phyloP scores from a whole-genome alignment of 2,329 filamentous ascomycete genomes.

The Gnomoniopsis smithogilvyi region DNA sequence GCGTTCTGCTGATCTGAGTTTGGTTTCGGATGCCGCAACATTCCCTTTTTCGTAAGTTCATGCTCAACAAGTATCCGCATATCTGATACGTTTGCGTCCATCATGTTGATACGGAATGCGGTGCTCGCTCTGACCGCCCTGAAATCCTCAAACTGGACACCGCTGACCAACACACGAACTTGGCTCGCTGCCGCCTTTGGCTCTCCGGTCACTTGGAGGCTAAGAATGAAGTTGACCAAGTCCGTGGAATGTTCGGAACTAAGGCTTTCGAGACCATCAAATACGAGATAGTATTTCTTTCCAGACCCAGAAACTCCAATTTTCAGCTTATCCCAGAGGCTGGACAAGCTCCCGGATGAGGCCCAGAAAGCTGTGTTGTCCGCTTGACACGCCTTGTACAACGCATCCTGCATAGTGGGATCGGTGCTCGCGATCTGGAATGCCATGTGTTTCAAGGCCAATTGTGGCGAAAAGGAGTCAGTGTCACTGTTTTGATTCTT shows the following conservation, averaged over 20 bases:
- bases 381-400: conserved; percentile 22
- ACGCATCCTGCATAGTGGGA: conserved; percentile 17
- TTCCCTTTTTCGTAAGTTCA: conserved; percentile 17
- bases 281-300: conserved; percentile 22
- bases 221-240: conserved; percentile 15
- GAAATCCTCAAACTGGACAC: conserved; percentile 16
- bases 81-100: conserved; percentile 21
- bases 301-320: conserved; percentile 19
- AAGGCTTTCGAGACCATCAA: conserved; percentile 26
- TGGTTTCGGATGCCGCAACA: conserved; percentile 19
- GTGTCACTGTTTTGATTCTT: conserved; percentile 22
- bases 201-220: conserved; percentile 4
- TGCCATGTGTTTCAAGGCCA: conserved; percentile 25
- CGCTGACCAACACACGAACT: conserved; percentile 22
- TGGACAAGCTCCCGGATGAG: conserved; percentile 15
- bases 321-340: conserved; percentile 21
- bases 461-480: conserved; percentile 21
- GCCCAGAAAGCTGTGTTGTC: conserved; percentile 9
- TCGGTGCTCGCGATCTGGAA: conserved; percentile 28
- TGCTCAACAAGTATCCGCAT: conserved; percentile 23
- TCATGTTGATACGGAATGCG: conserved; percentile 15
- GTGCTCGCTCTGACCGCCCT: neutral
- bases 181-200: conserved; percentile 10
- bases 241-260: conserved; percentile 9
- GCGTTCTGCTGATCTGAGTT: conserved; percentile 21